A percentile compares a stretch with the other conserved stretches of the same genome.
Evolutionary conservation across 805 yeast species (phyloP).

Genomic region (Myxozyma monticola): DNA sequence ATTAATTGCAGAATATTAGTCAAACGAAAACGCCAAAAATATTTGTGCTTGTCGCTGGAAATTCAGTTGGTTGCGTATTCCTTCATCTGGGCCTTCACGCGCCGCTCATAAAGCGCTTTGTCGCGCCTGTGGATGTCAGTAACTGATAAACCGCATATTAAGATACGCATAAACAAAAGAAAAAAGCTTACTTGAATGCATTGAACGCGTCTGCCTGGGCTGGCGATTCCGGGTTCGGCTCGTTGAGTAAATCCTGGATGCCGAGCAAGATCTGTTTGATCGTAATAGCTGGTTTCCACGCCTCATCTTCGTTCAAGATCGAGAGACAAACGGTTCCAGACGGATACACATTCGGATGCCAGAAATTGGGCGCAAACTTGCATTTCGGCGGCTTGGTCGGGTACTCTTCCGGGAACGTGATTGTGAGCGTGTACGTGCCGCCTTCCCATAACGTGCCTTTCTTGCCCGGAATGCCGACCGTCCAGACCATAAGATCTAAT

Average conservation of each 20-base stretch:
- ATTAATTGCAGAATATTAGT: too few species aligned
- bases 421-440: conserved; percentile 82
- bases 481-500: conserved; percentile 83
- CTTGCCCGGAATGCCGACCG: conserved; percentile 95
- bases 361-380: conserved; percentile 82
- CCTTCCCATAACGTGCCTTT: conserved; percentile 82
- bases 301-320: conserved; percentile 90
- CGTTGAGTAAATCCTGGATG: conserved; percentile 82
- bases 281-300: conserved; percentile 97
- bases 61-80: conserved; percentile 50
- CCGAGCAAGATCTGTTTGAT: conserved; percentile 82
- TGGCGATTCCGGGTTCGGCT: conserved; percentile 93
- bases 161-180: background rate
- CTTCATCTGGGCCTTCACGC: conserved; percentile 78
- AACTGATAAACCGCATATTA: too few species aligned
- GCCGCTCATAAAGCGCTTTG: conserved; percentile 65
- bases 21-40: too few species aligned
- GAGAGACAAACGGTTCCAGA: conserved; percentile 95
- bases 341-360: conserved; percentile 97
- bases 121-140: conserved; percentile 62
- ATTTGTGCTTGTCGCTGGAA: too few species aligned
- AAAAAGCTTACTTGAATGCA: conserved; percentile 43
- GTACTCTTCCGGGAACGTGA: conserved; percentile 81
- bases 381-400: conserved; percentile 98
- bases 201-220: conserved; percentile 98